Base-by-base conservation (phyloP, 495 filamentous ascomycete species). In the Eremomyces bilateralis region DNA sequence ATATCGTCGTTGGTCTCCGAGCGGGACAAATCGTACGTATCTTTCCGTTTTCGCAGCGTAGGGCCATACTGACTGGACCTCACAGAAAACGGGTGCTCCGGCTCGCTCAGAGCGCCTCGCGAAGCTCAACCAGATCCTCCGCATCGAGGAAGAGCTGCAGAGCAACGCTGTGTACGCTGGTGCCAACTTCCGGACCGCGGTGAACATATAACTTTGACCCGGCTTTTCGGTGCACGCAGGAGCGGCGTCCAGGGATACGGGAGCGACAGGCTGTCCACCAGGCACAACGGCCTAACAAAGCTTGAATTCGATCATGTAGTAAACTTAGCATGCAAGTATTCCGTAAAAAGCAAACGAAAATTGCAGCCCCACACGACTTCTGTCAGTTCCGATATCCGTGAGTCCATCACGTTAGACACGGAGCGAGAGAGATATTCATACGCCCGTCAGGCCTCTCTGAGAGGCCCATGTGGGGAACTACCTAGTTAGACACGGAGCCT, bases 61-160 rank as follows among this genome's bases (percentile, higher is more conserved):
- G 24, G 13, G 6, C 24, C 13, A 40, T 31, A 31, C 38, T 44
- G 29, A 44, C 33, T 10, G 8, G 13, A 4, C n/a, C n/a, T n/a
- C n/a, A 8, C 29, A 46, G 43, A 95, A 97, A 80, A 94, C 88
- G 46, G 90, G 88, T 70, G 88, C 88, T 37, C 88, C 88, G 40
- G 73, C 73, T 53, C 67, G 90, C 44, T 94, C 84, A 36, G 90
- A 99, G 71, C 83, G 90, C 64, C 68, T 95, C 42, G 88, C 90
- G 49, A 99, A 99, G 73, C 78, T 99, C 49, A 97, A 99, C 76
- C 90, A 94, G 65, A 94, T 99, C 56, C 80, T 99, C 56, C 76
- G 90, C 51, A 99, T 99, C 48, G 90, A 95, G 73, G 90, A 99
- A 67, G 90, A 99, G 68, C 76, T 99, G 37, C 85, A 83, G 48